Base-by-base conservation (phyloP, 1,284 basidiomycete genomes). In the Ganoderma sinense region DNA sequence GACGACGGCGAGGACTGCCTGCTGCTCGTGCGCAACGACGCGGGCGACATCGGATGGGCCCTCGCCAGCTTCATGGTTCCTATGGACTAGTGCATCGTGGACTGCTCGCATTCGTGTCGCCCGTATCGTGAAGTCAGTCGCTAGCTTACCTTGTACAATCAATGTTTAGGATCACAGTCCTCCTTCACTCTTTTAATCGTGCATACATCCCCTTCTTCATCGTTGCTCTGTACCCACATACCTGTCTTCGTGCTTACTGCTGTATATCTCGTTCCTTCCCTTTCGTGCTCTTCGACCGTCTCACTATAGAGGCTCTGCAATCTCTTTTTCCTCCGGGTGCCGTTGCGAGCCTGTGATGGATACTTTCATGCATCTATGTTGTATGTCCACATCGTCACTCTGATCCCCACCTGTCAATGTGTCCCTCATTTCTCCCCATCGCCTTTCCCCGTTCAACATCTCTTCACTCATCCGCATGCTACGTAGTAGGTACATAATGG, bases 1-100 rank as follows among this genome's bases (percentile, higher is more conserved):
- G 92, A 94, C 74, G 92, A 94, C 64, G 92, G 93, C 11, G 93
- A 93, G 73, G 93, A 94, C 74, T 94, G 92, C 80, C 80, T 95
- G 72, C 81, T 94, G 65, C 84, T 94, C 41, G 85, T 84, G 65
- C 78, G 91, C 62, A 87, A 89, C 77, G 79, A 78, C 48, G 66
- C 75, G 7, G 86, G 88, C 10, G 82, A 86, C 8, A 84, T 93
- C n/a, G 93, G 93, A 0, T 94, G 93, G 92, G 89, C 89, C 0
- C 78, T 94, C 69, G 93, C 93, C 40, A 94, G 93, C 78, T 94
- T 94, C 79, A 80, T 94, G 76, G 83, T 91, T 40, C 92, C 92
- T 16, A 75, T 88, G 71, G 84, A 83, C 70, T 82, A 76, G 59
- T 23, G 39, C 39, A 59, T 39, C n/a, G 13, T 41, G 59, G 59